Evolutionary conservation across 768 basidiomycete species (phyloP).

Genomic region (Suillus luteus): DNA sequence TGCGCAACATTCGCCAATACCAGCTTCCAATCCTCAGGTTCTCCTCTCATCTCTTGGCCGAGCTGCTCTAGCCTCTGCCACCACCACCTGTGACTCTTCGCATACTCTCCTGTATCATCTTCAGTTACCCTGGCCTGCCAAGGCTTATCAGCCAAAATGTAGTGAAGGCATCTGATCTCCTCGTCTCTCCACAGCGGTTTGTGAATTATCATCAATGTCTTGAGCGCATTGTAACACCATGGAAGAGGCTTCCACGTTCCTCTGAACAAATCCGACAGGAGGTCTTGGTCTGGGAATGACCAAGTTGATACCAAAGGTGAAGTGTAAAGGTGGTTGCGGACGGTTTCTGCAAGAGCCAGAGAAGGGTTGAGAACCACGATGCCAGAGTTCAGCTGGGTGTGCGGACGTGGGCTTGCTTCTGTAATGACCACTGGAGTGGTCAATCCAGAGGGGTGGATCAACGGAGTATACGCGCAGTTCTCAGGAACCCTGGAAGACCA

Average conservation of each 20-base stretch:
- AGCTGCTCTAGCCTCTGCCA: slow-evolving; percentile 62
- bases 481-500: slow-evolving; percentile 70
- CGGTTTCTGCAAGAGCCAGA: slow-evolving; percentile 45
- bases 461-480: slow-evolving; percentile 81
- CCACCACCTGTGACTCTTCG: slow-evolving; percentile 72
- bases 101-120: slow-evolving; percentile 48
- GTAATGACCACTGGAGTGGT: slow-evolving; percentile 46
- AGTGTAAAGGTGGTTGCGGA: slow-evolving; percentile 47
- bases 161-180: slow-evolving; percentile 85
- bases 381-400: slow-evolving; percentile 88
- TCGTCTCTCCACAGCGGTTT: slow-evolving; percentile 79
- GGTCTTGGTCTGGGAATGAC: slow-evolving; percentile 92
- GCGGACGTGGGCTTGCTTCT: slow-evolving; percentile 62
- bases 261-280: slow-evolving; percentile 77
- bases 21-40: slow-evolving; percentile 52
- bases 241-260: slow-evolving; percentile 78
- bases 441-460: slow-evolving; percentile 46
- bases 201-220: slow-evolving; percentile 79
- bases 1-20: slow-evolving; percentile 51
- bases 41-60: slow-evolving; percentile 44
- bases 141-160: slow-evolving; percentile 85
- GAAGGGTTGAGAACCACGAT: slow-evolving; percentile 86
- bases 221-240: slow-evolving; percentile 92
- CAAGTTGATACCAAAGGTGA: slow-evolving; percentile 55
- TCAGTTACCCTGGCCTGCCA: slow-evolving; percentile 61